Evolutionary conservation across 2,329 filamentous ascomycete species (phyloP).

Genomic region (Scedosporium dehoogii): DNA sequence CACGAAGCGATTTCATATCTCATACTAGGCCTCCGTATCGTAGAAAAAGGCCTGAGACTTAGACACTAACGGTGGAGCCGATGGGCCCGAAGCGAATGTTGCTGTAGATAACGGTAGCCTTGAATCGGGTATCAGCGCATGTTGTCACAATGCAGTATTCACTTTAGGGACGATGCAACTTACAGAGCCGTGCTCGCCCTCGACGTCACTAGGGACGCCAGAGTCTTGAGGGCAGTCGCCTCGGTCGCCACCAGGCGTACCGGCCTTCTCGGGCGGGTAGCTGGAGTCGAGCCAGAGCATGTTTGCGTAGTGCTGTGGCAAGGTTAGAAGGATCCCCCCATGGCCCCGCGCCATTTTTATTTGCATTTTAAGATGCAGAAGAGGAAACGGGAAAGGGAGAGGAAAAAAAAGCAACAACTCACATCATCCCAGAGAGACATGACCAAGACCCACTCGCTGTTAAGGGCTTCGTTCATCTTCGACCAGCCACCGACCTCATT

Average conservation of each 20-base stretch:
- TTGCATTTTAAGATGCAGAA: neutral
- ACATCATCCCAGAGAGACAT: slow-evolving; percentile 45
- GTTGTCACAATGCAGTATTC: neutral
- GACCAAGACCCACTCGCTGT: slow-evolving; percentile 52
- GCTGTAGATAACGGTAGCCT: slow-evolving; percentile 32
- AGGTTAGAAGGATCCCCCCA: neutral
- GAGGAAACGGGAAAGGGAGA: no score
- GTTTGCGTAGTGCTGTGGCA: slow-evolving; percentile 39
- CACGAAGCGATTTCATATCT: neutral
- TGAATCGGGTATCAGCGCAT: neutral
- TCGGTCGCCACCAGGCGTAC: slow-evolving; percentile 15
- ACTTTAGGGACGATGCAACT: neutral
- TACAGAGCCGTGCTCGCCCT: slow-evolving; percentile 9
- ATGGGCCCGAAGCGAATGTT: slow-evolving; percentile 40
- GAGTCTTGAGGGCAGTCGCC: slow-evolving; percentile 16
- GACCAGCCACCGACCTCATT: slow-evolving; percentile 43
- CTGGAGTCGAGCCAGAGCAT: slow-evolving; percentile 69
- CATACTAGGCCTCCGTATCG: neutral
- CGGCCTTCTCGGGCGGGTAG: slow-evolving; percentile 35
- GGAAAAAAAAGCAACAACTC: slow-evolving; percentile 8
- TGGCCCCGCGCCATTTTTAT: no score
- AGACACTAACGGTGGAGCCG: slow-evolving; percentile 26
- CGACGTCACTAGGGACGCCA: slow-evolving; percentile 16
- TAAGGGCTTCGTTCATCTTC: slow-evolving; percentile 43
- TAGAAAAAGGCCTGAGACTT: neutral